Base-by-base conservation (phyloP, 2,329 filamentous ascomycete genomes). In the Clonostachys byssicola region DNA sequence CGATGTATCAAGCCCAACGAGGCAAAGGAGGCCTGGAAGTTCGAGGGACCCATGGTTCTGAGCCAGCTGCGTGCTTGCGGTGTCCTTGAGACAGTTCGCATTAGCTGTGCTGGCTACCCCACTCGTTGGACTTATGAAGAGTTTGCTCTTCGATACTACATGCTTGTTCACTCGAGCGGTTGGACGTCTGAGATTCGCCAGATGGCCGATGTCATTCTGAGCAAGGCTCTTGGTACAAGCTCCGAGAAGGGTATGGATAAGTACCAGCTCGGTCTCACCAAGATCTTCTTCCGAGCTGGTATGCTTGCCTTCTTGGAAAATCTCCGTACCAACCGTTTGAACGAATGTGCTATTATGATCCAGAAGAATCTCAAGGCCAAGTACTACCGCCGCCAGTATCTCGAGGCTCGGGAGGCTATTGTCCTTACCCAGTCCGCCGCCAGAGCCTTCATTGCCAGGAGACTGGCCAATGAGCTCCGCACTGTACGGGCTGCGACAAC, bases 1-100 rank as follows among this genome's bases (percentile, higher is more conserved):
- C 86, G 94, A 57, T 99, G 94, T 67, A 97, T 99, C 71, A 99
- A 99, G 72, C 94, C 94, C 34, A 99, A 99, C 64, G 94, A 99
- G 70, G 89, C 84, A 44, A 99, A 99, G 70, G 89, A 89, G 60
- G 83, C 94, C 0, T 99, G 94, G 94, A 92, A 95, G 60, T 99
- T 97, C 52, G 94, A 99, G 64, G 94, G 94, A 0, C 94, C 95
- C 4, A 99, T 99, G 94, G 94, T 99, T 56, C 80, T 99, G 51
- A 96, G 90, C 68, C 94, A 99, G 69, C 77, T 99, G 59, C 86
- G 95, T 68, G 94, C 94, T 70, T 99, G 94, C 72, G 94, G 94
- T 92, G 95, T 99, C 36, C 81, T 99, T 49, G 94, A 99, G 71
- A 99, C 94, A 5, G 94, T 99, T 48, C 85, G 94, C 63, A 99